Percentiles rank a stretch among this genome's conserved stretches.
These are phyloP conservation scores for Boletus rubescentipes DNA, from an alignment of 768 basidiomycete genomes.

Conservation along the genomic window DNA sequence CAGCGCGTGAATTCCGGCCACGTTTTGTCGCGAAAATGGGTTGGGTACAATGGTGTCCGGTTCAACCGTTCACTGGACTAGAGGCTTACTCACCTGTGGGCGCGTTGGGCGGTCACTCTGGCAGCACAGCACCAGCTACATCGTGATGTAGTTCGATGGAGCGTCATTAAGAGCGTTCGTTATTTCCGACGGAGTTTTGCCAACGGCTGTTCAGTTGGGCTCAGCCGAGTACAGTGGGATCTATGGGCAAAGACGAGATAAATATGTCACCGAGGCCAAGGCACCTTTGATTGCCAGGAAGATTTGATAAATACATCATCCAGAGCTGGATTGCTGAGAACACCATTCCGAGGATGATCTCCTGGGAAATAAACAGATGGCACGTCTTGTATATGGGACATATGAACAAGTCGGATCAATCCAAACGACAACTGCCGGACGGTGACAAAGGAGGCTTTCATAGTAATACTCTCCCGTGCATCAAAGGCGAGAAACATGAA, in stretches of 20 bases:
- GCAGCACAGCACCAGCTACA: no score
- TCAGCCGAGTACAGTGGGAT: neutral
- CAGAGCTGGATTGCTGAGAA: neutral
- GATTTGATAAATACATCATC: neutral
- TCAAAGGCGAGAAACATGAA: neutral
- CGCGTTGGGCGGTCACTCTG: no score
- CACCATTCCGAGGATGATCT: no score
- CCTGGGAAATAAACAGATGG: no score
- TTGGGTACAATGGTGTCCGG: neutral
- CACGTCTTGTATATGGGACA: no score
- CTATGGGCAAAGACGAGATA: neutral
- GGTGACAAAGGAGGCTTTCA: slow-evolving; percentile 5
- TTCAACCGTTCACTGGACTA: neutral
- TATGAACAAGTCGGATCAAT: neutral
- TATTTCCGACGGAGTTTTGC: no score
- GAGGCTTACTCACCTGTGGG: neutral
- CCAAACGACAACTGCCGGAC: slow-evolving; percentile 1
- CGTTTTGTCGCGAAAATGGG: neutral
- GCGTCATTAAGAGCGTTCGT: no score
- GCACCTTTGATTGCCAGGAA: slow-evolving; percentile 2
- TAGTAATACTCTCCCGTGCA: slow-evolving; percentile 1
- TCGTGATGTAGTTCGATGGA: no score
- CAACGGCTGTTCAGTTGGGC: neutral
- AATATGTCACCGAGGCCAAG: neutral
- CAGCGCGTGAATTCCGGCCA: slow-evolving; percentile 9